A percentile compares a stretch with the other conserved stretches of the same genome.
Conservation (phyloP, 805 yeast genomes). For the Torulaspora gathmanii region DNA sequence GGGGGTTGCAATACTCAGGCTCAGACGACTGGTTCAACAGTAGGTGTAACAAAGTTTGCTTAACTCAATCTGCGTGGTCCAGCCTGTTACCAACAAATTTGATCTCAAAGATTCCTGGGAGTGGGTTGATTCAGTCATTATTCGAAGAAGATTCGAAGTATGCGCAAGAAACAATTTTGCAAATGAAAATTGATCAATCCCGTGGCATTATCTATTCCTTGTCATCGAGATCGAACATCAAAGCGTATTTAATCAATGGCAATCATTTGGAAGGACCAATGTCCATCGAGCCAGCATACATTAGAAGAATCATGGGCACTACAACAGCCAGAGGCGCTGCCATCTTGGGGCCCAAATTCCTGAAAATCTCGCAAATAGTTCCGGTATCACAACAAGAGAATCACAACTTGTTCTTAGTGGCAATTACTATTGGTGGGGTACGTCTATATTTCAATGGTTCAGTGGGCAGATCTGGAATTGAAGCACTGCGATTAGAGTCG, state of each 20-base stretch:
- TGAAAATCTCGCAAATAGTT: constrained; percentile 51
- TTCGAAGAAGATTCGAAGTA: constrained; percentile 33
- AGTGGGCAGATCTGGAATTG: constrained; percentile 33
- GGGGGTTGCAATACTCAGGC: constrained; percentile 82
- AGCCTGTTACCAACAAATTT: constrained; percentile 45
- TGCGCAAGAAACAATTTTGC: constrained; percentile 54
- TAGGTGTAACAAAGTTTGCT: constrained; percentile 76
- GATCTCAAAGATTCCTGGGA: constrained; percentile 37
- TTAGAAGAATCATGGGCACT: constrained; percentile 40
- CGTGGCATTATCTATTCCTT: constrained; percentile 76
- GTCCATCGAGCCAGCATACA: constrained; percentile 36
- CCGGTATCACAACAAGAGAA: constrained; percentile 54
- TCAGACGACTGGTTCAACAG: constrained; percentile 83
- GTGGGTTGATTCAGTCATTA: constrained; percentile 36
- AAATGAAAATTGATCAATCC: constrained; percentile 68
- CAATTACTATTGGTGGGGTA: constrained; percentile 79
- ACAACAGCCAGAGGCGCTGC: constrained; percentile 50
- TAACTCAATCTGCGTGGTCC: constrained; percentile 62
- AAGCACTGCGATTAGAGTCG: constrained; percentile 43
- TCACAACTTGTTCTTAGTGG: constrained; percentile 64
- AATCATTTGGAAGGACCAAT: constrained; percentile 42
- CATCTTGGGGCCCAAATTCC: constrained; percentile 49
- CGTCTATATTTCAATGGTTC: constrained; percentile 56
- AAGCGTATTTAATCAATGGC: constrained; percentile 58
- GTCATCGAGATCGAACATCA: constrained; percentile 73